A percentile compares a stretch with the other conserved stretches of the same genome.
phyloP scores from a whole-genome alignment of 140 eudicot species.

The Artemisia princeps region DNA sequence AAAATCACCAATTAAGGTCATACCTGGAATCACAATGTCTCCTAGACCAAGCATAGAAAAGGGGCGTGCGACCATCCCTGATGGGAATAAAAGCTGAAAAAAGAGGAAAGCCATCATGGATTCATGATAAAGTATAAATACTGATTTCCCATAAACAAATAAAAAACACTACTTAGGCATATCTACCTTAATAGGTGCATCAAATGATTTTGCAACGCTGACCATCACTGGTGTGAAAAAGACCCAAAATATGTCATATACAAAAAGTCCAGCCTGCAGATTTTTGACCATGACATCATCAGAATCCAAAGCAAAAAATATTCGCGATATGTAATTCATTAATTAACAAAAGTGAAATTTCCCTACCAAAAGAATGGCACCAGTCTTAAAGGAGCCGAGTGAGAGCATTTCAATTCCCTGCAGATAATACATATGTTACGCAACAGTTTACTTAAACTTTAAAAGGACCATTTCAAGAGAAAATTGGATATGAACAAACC shows the following conservation, averaged over 20 bases:
- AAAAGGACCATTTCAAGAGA: no score
- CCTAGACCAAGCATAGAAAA: constrained; percentile 98
- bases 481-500: constrained; percentile 30
- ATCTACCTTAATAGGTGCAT: constrained; percentile 92
- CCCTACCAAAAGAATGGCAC: constrained; percentile 81
- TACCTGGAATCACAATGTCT: constrained; percentile 96
- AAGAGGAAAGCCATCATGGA: constrained; percentile 13
- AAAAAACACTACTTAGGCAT: not conserved
- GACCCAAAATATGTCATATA: constrained; percentile 95
- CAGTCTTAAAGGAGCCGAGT: constrained; percentile 91
- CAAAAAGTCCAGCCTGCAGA: constrained; percentile 84
- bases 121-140: not conserved
- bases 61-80: constrained; percentile 70
- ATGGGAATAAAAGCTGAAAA: constrained; percentile 86
- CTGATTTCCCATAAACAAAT: not conserved
- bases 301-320: constrained; percentile 3
- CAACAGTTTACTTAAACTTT: not conserved
- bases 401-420: constrained; percentile 99
- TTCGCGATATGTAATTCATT: not conserved
- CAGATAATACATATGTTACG: not conserved
- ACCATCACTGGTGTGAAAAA: constrained; percentile 98
- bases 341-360: not conserved
- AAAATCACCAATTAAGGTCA: not conserved
- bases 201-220: constrained; percentile 94
- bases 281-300: constrained; percentile 22